Evolutionary conservation across 2,329 filamentous ascomycete genomes (phyloP), one percentile per base, ranked within the genome.

Genomic region (Pyrenochaeta sp.): DNA sequence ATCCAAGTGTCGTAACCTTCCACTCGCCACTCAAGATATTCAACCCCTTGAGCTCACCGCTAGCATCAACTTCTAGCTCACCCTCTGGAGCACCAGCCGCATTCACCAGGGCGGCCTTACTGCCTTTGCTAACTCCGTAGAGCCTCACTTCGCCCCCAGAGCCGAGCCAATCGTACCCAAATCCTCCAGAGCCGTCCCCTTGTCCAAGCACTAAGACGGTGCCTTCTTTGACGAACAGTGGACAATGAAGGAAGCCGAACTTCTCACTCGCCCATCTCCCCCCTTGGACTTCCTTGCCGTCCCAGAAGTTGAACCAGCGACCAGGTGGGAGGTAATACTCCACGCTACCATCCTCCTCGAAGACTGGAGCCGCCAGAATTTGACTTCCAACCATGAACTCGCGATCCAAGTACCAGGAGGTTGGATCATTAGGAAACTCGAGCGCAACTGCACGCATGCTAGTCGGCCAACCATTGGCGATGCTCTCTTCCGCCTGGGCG

Each of bases 341-440:
- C 0, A 88, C 88, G 36, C 83, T 83, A 0, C 87, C 88, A 1
- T 82, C 81, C 71, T 90, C 85, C 10, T 84, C 82, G 59, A 89
- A 90, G 1, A 90, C 80, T 1, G 88, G 88, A 1, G 87, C 87
- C 5, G 87, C 86, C 7, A 92, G 77, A 34, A 92, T 74, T 50
- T 82, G 83, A 15, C 83, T 82, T 2, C 90, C 90, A n/a, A 92
- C 80, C 86, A 92, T 90, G 76, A 91, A 92, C 72, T 91, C 87
- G 32, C 87, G 84, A 73, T 92, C 90, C 45, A 90, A 81, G 50
- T 81, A 83, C 85, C 89, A 91, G 0, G 85, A 80, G 4, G 86
- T 90, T n/a, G 84, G 83, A 66, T 92, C 90, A 2, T 87, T 82
- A 1, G 88, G 89, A 67, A 91, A 92, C 75, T 92, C 90, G 32